Conservation (phyloP, 352 stramenopile genomes). For the Globisporangium emineosum region DNA sequence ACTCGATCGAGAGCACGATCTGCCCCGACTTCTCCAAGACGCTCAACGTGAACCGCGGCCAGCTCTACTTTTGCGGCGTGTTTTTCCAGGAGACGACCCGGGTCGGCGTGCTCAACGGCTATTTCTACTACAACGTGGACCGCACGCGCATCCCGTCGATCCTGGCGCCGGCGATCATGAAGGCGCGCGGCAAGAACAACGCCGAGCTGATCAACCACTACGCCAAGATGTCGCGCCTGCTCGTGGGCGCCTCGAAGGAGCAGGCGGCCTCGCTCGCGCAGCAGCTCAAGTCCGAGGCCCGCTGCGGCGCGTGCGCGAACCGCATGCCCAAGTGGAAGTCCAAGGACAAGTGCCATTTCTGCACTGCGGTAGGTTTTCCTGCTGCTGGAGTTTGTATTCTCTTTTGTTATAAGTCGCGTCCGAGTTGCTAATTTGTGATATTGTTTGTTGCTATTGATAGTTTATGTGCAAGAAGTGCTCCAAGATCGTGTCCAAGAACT, state of each 20-base stretch:
- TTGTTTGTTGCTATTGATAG: slow-evolving; percentile 21
- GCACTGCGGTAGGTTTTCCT: slow-evolving; percentile 66
- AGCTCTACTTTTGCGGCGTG: slow-evolving; percentile 60
- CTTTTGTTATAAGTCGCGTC: background rate
- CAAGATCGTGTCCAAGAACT: slow-evolving; percentile 59
- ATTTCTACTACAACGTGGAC: slow-evolving; percentile 65
- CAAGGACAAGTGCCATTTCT: slow-evolving; percentile 59
- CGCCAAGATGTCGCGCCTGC: slow-evolving; percentile 47
- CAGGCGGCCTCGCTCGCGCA: slow-evolving; percentile 33
- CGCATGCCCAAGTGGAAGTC: slow-evolving; percentile 53
- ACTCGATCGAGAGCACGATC: slow-evolving; percentile 66
- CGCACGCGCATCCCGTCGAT: slow-evolving; percentile 36
- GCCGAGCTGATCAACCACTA: slow-evolving; percentile 69
- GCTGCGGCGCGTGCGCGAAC: slow-evolving; percentile 59
- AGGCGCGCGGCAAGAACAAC: slow-evolving; percentile 55
- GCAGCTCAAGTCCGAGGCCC: slow-evolving; percentile 52
- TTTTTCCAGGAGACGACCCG: slow-evolving; percentile 66
- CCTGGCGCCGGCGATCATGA: slow-evolving; percentile 49
- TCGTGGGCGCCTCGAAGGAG: slow-evolving; percentile 30
- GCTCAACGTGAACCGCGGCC: slow-evolving; percentile 42
- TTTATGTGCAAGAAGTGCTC: slow-evolving; percentile 71
- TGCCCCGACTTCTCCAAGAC: slow-evolving; percentile 49
- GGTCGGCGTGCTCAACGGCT: slow-evolving; percentile 43
- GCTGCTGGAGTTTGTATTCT: too few relatives aligned
- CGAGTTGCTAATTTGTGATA: slow-evolving; percentile 9